phyloP scores from a whole-genome alignment of 169 alveolate genomes.

The Theileria parva region DNA sequence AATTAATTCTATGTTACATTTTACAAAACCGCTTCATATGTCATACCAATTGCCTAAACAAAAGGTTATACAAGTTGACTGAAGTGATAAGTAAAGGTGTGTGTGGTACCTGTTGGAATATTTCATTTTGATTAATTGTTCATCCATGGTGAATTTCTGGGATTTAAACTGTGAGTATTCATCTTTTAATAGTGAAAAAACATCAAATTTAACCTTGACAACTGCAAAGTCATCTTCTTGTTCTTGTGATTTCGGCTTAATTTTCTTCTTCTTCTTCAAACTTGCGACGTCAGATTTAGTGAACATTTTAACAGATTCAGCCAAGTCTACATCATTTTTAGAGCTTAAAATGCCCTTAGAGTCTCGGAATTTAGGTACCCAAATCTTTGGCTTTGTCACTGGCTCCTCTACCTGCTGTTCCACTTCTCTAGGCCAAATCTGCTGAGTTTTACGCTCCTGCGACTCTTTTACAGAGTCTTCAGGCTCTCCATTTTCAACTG shows the following conservation, averaged over 20 bases:
- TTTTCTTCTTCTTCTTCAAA: conserved; percentile 33
- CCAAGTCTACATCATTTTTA: conserved; percentile 61
- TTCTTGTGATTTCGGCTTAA: conserved; percentile 39
- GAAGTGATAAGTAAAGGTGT: background rate
- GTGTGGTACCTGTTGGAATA: conserved; percentile 28
- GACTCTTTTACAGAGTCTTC: conserved; percentile 24
- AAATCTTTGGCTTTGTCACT: conserved; percentile 38
- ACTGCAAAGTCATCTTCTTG: conserved; percentile 20
- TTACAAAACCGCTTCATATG: too few species aligned
- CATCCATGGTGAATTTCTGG: conserved; percentile 30
- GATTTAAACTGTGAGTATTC: conserved; percentile 37
- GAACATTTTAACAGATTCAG: conserved; percentile 57
- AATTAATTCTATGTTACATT: background rate
- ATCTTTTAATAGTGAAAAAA: conserved; percentile 40
- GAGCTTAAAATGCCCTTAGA: conserved; percentile 11
- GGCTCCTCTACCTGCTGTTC: conserved; percentile 25
- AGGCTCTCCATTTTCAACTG: conserved; percentile 41
- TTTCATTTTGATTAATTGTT: conserved; percentile 51
- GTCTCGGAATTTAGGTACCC: conserved; percentile 60
- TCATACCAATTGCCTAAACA: background rate
- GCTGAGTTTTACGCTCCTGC: conserved; percentile 47
- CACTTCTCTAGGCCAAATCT: conserved; percentile 41
- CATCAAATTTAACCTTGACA: conserved; percentile 56
- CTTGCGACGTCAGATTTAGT: conserved; percentile 41
- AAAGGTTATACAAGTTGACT: background rate